phyloP scores from a whole-genome alignment of 345 rosid species.

The Iberis pinnata region DNA sequence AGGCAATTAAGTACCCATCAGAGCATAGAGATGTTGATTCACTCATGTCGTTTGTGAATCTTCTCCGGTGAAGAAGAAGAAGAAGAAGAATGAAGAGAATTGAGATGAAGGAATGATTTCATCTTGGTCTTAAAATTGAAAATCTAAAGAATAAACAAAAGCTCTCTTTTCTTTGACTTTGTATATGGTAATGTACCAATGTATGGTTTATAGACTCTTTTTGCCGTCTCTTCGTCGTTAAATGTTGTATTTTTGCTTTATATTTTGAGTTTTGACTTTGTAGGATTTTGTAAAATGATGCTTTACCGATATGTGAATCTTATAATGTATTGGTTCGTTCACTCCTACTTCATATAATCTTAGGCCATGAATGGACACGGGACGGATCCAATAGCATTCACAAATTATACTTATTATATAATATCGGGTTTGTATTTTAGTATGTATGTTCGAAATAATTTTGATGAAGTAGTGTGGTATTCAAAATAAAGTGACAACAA shows the following conservation, averaged over 20 bases:
- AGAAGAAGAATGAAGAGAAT: not conserved
- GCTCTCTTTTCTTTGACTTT: no score
- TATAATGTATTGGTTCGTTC: no score
- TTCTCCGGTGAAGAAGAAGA: constrained; percentile 49
- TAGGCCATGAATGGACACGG: no score
- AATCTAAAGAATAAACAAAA: constrained; percentile 14
- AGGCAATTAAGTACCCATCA: constrained; percentile 70
- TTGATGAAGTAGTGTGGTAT: no score
- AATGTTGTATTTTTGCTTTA: constrained; percentile 1
- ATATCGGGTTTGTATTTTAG: no score
- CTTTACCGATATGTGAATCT: no score
- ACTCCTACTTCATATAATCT: no score
- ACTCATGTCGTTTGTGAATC: constrained; percentile 69
- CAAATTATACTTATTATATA: no score
- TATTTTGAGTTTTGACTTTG: constrained; percentile 4
- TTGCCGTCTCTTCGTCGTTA: not conserved
- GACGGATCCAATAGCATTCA: no score
- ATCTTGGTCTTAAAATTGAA: constrained; percentile 15
- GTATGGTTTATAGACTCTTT: constrained; percentile 22
- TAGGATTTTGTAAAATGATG: no score
- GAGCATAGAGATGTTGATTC: constrained; percentile 93
- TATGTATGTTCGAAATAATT: no score
- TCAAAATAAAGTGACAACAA: no score
- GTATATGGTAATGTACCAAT: constrained; percentile 20
- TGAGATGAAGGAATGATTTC: constrained; percentile 28